A percentile compares a stretch with the other conserved stretches of the same genome.
Conservation (phyloP, 331 rosid genomes). For the Malus hybrid region DNA sequence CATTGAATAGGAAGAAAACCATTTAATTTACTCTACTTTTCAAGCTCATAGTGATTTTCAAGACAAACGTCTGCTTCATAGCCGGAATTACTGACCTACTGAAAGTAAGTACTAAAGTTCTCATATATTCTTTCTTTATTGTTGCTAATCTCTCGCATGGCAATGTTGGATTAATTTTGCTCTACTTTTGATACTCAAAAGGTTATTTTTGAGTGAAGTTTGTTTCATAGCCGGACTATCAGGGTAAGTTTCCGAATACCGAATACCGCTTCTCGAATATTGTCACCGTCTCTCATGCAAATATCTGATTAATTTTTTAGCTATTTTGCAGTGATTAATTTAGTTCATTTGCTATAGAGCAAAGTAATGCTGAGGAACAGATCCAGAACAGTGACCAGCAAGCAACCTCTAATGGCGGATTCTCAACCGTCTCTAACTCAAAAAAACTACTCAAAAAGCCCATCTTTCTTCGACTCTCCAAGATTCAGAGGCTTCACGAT, state of each 20-base stretch:
- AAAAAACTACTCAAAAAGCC: constrained; percentile 14
- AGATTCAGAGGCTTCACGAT: constrained; percentile 48
- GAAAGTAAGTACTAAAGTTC: constrained; percentile 1
- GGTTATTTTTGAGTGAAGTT: too few relatives aligned
- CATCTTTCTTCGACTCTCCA: constrained; percentile 54
- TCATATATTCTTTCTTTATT: not conserved
- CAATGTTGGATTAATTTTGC: not conserved
- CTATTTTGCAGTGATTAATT: not conserved
- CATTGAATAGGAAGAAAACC: not conserved
- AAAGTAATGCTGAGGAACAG: constrained; percentile 64
- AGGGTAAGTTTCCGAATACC: too few relatives aligned
- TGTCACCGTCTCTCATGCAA: too few relatives aligned
- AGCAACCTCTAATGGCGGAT: constrained; percentile 78
- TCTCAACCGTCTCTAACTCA: constrained; percentile 44
- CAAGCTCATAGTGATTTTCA: not conserved
- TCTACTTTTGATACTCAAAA: not conserved
- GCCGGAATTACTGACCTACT: too few relatives aligned
- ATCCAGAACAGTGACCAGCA: constrained; percentile 67
- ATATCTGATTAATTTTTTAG: not conserved
- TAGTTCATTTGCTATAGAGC: not conserved
- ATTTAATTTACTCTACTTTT: not conserved
- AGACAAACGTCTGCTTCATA: not conserved
- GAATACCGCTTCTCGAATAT: too few relatives aligned
- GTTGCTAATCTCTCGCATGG: not conserved
- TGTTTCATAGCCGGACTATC: too few relatives aligned